Evolutionary conservation across 2,329 filamentous ascomycete genomes (phyloP).

Genomic region (Apiospora sp.): DNA sequence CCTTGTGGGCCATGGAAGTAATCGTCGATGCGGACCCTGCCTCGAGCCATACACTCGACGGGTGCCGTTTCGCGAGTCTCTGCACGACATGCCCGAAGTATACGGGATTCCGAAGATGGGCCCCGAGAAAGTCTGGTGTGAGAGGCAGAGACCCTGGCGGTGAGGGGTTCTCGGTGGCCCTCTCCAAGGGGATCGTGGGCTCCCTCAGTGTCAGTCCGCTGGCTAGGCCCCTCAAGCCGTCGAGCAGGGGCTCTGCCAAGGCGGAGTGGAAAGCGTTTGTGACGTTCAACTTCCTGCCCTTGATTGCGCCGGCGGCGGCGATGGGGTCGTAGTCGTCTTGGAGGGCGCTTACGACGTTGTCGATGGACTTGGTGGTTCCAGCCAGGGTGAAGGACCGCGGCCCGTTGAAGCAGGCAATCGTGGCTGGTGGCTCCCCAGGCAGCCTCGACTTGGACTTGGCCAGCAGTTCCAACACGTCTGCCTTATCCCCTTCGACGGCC

Average conservation of each 20-base stretch:
- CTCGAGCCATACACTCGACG: constrained; percentile 42
- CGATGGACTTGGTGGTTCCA: constrained; percentile 38
- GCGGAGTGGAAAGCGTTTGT: constrained; percentile 42
- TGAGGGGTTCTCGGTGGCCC: constrained; percentile 32
- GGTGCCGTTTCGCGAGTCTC: constrained; percentile 36
- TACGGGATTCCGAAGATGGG: constrained; percentile 36
- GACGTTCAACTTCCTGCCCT: constrained; percentile 35
- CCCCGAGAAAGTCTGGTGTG: constrained; percentile 38
- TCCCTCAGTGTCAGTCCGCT: constrained; percentile 32
- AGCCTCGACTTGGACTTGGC: constrained; percentile 36
- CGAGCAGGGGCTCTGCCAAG: constrained; percentile 37
- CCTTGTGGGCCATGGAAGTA: constrained; percentile 36
- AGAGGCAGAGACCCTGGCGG: too few relatives aligned
- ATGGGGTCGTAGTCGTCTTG: constrained; percentile 34
- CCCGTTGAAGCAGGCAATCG: constrained; percentile 30
- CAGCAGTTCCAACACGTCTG: constrained; percentile 36
- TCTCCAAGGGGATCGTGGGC: constrained; percentile 37
- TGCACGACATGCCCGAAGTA: constrained; percentile 43
- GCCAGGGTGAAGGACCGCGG: constrained; percentile 41
- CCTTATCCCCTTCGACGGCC: constrained; percentile 43
- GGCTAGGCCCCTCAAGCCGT: constrained; percentile 30
- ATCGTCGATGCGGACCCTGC: constrained; percentile 28
- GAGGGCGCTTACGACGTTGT: constrained; percentile 29
- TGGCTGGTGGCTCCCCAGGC: constrained; percentile 48
- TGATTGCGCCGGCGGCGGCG: constrained; percentile 30